A percentile compares a stretch with the other conserved stretches of the same genome.
Conservation (phyloP, 768 basidiomycete genomes). For the Boletus patriciae region DNA sequence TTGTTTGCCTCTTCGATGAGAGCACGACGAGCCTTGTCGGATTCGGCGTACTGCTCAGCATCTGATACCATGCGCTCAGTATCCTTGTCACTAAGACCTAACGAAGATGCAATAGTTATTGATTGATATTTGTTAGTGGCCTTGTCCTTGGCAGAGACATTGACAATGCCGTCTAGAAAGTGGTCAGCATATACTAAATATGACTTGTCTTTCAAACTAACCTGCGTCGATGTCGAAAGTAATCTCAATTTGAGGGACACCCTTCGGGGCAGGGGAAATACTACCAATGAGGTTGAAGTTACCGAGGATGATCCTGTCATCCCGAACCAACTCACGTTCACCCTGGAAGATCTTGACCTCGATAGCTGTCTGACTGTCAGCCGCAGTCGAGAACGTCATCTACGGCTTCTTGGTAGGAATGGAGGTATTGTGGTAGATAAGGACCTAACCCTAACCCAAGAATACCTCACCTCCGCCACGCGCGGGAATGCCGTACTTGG, state of each 20-base stretch:
- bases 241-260: slow-evolving; percentile 77
- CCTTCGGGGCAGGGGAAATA: slow-evolving; percentile 81
- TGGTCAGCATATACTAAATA: neutral
- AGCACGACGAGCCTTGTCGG: slow-evolving; percentile 82
- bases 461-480: no score
- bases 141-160: slow-evolving; percentile 95
- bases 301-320: slow-evolving; percentile 98
- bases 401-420: slow-evolving; percentile 99
- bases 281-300: slow-evolving; percentile 99
- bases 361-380: slow-evolving; percentile 97
- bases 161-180: slow-evolving; percentile 83
- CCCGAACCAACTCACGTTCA: slow-evolving; percentile 96
- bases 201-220: slow-evolving; percentile 28
- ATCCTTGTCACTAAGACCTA: slow-evolving; percentile 93
- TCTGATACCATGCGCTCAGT: slow-evolving; percentile 97
- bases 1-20: slow-evolving; percentile 97
- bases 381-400: slow-evolving; percentile 97
- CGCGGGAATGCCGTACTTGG: slow-evolving; percentile 66
- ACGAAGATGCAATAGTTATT: slow-evolving; percentile 97
- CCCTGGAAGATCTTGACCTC: slow-evolving; percentile 99
- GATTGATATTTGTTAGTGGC: slow-evolving; percentile 89
- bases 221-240: slow-evolving; percentile 98
- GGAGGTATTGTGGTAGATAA: slow-evolving; percentile 97
- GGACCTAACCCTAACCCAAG: no score
- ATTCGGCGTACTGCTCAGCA: slow-evolving; percentile 90